Evolutionary conservation across 306 rosid genomes (phyloP), one percentile per base, ranked within the genome.

Genomic region (Castanopsis chinensis): DNA sequence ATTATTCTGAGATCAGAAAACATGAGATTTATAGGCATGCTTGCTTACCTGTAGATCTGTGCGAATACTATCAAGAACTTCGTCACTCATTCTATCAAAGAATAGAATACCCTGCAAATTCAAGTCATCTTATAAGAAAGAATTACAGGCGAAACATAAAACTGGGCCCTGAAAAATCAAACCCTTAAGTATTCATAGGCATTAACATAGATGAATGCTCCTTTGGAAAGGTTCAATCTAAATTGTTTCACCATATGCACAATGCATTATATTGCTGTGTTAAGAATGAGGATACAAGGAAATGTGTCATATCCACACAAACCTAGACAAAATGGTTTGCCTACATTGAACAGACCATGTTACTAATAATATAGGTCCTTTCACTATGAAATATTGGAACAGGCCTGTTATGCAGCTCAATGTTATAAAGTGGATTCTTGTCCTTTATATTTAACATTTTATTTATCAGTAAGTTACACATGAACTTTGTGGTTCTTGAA

Each of bases 71-170:
- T 87, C 91, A 37, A 92, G 90, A 86, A 91, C 93, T 59, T 83
- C 90, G n/a, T 90, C 97, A 33, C 85, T 88, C 99, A 95, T 95
- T 89, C 97, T 90, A 61, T 95, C 98, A 73, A 95, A 92, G 90
- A 92, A 95, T 76, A 95, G 88, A 71, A 90, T 64, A 30, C 98
- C 99, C 99, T 92, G 88, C 78, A 87, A 25, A 80, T 74, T 82
- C 61, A 72, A 60, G 60, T 17, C 45, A 64, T 27, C 45, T 49
- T 71, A 78, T 65, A 79, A 61, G 63, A 60, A 74, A 65, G 80
- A 2, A 53, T 18, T 43, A 19, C 25, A 32, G 23, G 25, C 10
- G 27, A 67, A 67, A 5, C 41, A 30, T 9, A 61, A 30, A 64
- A 64, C 8, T 17, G 41, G 21, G 32, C 45, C 20, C 23, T 32